Conservation (phyloP, 495 filamentous ascomycete genomes). For the Hypoxylon fuscum region DNA sequence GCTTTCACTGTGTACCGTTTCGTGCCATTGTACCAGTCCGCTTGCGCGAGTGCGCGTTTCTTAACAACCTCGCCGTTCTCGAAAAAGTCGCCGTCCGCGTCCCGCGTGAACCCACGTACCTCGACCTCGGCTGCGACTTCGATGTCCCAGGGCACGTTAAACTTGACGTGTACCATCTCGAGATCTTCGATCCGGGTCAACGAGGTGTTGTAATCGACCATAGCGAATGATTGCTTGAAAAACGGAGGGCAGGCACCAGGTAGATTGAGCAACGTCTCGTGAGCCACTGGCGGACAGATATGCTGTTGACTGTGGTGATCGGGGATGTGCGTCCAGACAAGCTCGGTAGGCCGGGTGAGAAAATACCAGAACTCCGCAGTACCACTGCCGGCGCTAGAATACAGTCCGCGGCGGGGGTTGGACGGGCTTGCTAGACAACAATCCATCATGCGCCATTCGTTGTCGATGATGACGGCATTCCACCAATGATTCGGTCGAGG, state of each 20-base stretch:
- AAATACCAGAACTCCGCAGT: conserved; percentile 91
- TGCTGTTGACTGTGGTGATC: conserved; percentile 87
- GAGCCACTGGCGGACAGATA: conserved; percentile 85
- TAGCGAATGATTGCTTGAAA: conserved; percentile 79
- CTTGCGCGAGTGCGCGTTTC: conserved; percentile 88
- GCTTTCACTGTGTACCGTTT: conserved; percentile 95
- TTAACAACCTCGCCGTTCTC: conserved; percentile 88
- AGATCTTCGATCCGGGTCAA: conserved; percentile 85
- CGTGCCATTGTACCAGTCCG: conserved; percentile 85
- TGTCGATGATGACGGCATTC: conserved; percentile 94
- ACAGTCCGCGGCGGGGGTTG: conserved; percentile 78
- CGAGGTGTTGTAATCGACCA: conserved; percentile 92
- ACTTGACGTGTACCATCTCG: conserved; percentile 88
- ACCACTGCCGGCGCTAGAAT: conserved; percentile 74
- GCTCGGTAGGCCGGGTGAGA: conserved; percentile 81
- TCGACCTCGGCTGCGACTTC: conserved; percentile 96
- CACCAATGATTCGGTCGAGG: conserved; percentile 95
- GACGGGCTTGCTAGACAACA: conserved; percentile 91
- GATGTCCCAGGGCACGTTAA: conserved; percentile 85
- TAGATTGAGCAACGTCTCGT: conserved; percentile 83
- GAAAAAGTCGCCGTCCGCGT: conserved; percentile 90
- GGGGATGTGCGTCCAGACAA: conserved; percentile 95
- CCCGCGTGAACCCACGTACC: conserved; percentile 77
- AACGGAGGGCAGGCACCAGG: conserved; percentile 86
- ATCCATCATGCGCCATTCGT: conserved; percentile 97